phyloP scores from a whole-genome alignment of 345 rosid genomes.

The Eutrema heterophyllum region DNA sequence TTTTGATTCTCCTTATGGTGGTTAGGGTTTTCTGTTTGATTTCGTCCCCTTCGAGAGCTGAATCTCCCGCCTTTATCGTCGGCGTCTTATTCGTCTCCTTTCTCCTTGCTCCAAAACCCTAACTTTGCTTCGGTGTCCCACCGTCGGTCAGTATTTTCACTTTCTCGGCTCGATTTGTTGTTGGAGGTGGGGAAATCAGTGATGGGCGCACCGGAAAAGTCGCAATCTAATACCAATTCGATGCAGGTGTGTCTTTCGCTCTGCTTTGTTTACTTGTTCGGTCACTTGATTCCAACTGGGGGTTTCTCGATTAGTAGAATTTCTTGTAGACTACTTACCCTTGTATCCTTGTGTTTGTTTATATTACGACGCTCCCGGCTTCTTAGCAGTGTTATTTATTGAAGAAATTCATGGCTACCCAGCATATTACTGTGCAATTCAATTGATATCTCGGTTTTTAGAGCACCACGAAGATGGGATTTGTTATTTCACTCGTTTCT shows the following conservation, averaged over 20 bases:
- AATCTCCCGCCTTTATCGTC: conserved; percentile 34
- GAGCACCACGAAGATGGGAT: not conserved
- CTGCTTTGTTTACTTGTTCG: not conserved
- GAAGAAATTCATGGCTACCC: not conserved
- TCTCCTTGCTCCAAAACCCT: conserved; percentile 46
- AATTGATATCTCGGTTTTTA: not conserved
- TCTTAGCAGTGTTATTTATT: not conserved
- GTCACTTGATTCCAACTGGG: conserved; percentile 19
- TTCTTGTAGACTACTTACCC: not conserved
- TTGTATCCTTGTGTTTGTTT: not conserved
- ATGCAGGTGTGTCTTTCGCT: conserved; percentile 68
- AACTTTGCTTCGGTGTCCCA: conserved; percentile 33
- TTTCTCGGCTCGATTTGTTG: conserved; percentile 27
- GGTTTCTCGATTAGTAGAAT: not conserved
- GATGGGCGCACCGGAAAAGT: conserved; percentile 90
- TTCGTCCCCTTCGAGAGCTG: conserved; percentile 6
- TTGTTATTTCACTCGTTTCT: not conserved
- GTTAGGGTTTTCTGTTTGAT: conserved; percentile 24
- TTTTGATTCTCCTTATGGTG: conserved; percentile 12
- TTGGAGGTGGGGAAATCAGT: conserved; percentile 31
- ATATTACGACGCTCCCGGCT: not conserved
- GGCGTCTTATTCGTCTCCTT: conserved; percentile 3
- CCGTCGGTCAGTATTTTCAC: conserved; percentile 16
- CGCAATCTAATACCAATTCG: conserved; percentile 66
- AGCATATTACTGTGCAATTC: not conserved